These are phyloP conservation scores for Naganishia kalamii DNA, from an alignment of 768 basidiomycete genomes.

Conservation along the genomic window DNA sequence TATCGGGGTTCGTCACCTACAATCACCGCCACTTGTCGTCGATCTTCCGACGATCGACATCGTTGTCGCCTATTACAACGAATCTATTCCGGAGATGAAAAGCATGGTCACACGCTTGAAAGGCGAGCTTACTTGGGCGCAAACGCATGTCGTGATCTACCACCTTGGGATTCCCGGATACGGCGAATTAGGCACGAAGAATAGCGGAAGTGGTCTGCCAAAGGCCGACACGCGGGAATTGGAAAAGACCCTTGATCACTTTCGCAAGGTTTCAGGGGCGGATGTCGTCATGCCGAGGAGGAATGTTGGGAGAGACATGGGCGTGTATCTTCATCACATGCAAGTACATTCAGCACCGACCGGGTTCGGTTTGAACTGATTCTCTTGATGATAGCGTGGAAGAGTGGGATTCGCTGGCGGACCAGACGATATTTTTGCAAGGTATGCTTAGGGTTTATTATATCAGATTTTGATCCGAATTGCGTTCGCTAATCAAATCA, in stretches of 20 bases:
- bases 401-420: background rate
- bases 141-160: background rate
- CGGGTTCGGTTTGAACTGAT: too few relatives aligned
- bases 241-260: background rate
- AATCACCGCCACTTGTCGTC: too few relatives aligned
- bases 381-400: background rate
- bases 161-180: background rate
- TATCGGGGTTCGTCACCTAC: too few relatives aligned
- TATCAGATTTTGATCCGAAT: too few relatives aligned
- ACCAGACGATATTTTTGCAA: slow-evolving; percentile 9
- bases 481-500: too few relatives aligned
- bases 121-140: background rate
- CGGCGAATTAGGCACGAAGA: too few relatives aligned
- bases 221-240: background rate
- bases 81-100: background rate
- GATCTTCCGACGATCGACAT: too few relatives aligned
- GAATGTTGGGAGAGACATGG: background rate
- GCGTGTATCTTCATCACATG: background rate
- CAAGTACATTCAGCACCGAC: too few relatives aligned
- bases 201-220: background rate
- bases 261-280: background rate
- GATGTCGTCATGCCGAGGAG: background rate
- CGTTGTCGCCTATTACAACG: background rate
- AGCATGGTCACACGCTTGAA: background rate
- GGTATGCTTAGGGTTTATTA: too few relatives aligned